Conservation (phyloP, 441 rosid genomes). For the Erysimum pusillum region DNA sequence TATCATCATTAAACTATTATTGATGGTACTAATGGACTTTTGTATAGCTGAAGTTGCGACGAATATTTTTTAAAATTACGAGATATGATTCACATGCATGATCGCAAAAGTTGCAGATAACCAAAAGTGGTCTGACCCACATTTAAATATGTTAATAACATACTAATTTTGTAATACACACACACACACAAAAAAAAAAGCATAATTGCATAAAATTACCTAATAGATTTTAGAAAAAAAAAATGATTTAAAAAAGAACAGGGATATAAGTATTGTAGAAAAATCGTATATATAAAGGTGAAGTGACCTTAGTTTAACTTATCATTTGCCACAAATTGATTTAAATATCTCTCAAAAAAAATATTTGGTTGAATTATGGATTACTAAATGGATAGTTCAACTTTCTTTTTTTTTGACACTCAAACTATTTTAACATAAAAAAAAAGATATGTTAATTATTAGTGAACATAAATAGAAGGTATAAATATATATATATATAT, state of each 20-base stretch:
- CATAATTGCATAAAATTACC: neutral
- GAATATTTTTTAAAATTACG: constrained; percentile 41
- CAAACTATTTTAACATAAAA: too few relatives aligned
- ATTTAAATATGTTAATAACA: neutral
- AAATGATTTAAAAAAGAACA: neutral
- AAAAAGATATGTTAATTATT: too few relatives aligned
- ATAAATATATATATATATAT: too few relatives aligned
- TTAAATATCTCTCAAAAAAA: too few relatives aligned
- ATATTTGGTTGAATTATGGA: neutral
- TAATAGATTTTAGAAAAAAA: neutral
- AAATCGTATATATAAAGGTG: too few relatives aligned
- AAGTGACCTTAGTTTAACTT: rapidly evolving
- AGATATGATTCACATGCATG: constrained; percentile 57
- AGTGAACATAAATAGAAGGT: neutral
- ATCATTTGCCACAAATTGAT: too few relatives aligned
- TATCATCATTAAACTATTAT: constrained; percentile 7
- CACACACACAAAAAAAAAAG: neutral
- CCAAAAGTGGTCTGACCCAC: constrained; percentile 29
- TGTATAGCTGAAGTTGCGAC: constrained; percentile 56
- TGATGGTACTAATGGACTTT: constrained; percentile 49
- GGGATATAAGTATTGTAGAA: too few relatives aligned
- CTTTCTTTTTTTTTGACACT: too few relatives aligned
- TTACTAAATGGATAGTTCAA: neutral
- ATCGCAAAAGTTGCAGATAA: constrained; percentile 51
- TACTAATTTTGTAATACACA: neutral